phyloP scores from a whole-genome alignment of 768 basidiomycete species.

The Hericium coralloides region DNA sequence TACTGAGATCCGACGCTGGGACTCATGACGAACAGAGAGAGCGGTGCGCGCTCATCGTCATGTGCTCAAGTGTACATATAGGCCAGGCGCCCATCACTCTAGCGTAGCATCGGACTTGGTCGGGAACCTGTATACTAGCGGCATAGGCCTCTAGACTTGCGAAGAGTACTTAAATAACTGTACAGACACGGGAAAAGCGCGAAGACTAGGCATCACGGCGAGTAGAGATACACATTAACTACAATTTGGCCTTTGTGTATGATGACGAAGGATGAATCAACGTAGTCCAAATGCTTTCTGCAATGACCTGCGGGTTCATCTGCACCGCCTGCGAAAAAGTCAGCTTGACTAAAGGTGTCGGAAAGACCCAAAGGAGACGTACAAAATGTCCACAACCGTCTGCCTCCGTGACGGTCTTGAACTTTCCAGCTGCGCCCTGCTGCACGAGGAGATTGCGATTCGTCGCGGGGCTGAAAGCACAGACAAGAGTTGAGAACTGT shows the following conservation, averaged over 20 bases:
- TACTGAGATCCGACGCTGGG: too few species aligned
- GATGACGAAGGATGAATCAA: neutral
- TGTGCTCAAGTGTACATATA: too few species aligned
- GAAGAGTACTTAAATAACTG: too few species aligned
- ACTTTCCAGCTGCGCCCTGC: neutral
- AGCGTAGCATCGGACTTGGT: too few species aligned
- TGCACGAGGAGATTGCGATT: conserved; percentile 3
- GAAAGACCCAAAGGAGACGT: neutral
- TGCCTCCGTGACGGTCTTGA: conserved; percentile 4
- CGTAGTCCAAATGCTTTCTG: neutral
- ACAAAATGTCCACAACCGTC: conserved; percentile 11
- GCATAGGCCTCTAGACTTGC: too few species aligned
- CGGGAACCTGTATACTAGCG: too few species aligned
- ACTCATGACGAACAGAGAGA: too few species aligned
- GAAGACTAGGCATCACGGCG: too few species aligned
- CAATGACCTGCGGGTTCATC: conserved; percentile 7
- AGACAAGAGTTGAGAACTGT: neutral
- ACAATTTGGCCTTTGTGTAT: neutral
- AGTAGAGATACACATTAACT: neutral
- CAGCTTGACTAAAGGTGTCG: neutral
- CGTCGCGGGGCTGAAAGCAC: neutral
- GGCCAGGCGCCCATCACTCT: too few species aligned
- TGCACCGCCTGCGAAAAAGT: conserved; percentile 1
- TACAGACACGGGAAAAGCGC: too few species aligned
- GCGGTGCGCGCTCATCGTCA: too few species aligned